Evolutionary conservation across 306 rosid genomes (phyloP), one percentile per base, ranked within the genome.

Genomic region (Cucumis melo): DNA sequence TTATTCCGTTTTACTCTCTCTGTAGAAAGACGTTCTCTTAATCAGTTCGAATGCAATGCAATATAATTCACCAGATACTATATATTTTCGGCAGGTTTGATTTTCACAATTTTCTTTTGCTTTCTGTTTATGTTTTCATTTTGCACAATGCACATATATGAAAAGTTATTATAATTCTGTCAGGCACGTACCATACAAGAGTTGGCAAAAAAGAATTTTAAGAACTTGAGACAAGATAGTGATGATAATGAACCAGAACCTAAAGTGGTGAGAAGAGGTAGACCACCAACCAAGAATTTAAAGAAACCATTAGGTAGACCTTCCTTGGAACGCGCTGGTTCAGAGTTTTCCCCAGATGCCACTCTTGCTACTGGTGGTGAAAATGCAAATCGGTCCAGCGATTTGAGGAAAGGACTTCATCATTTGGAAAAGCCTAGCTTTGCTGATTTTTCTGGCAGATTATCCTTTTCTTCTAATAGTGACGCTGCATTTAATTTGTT

Each of bases 11-110:
- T 67, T 27, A 46, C 8, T n/a, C 7, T 5, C 21, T 9, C 5
- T 86, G 87, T 89, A 89, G 93, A 83, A 83, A 81, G 93, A 89
- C 59, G 73, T 89, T 14, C 80, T 67, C 79, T 84, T 89, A 83
- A 87, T 89, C 63, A 85, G 91, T 80, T 77, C 90, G 13, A 89
- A 89, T 51, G 93, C 91, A n/a, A 89, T 89, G 93, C 89, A 89
- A 82, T 89, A 89, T 78, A 89, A 89, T 81, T 67, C 93, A 10
- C 91, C 93, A 0, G 91, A 89, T 76, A 89, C 93, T 42, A 82
- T 89, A 80, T 89, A 89, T 70, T 87, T 85, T 77, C 83, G 93
- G 75, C 93, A 89, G 93, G 93, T 89, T 79, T 72, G 77, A 59
- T 87, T 56, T 55, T 29, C 32, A 58, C 75, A 42, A 32, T 57